Conservation (phyloP, 1,139 yeast genomes). For the Diutina catenulata region DNA sequence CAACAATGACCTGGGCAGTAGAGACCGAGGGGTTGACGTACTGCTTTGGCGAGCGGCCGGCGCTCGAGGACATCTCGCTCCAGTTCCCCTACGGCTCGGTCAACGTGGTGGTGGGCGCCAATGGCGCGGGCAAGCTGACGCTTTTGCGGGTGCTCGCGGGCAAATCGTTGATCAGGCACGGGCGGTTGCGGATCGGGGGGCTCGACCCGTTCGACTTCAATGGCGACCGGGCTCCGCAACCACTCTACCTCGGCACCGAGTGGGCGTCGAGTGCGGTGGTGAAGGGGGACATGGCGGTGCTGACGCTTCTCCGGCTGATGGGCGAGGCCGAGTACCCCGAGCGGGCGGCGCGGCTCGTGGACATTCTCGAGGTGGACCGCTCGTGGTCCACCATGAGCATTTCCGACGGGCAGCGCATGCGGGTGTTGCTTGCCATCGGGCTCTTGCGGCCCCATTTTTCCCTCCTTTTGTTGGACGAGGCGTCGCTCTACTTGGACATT, state of each 20-base stretch:
- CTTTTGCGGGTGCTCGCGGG: constrained; percentile 78
- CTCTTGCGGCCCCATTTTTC: constrained; percentile 85
- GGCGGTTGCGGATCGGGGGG: constrained; percentile 61
- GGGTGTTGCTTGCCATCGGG: constrained; percentile 94
- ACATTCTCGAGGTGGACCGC: constrained; percentile 72
- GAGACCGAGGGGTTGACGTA: constrained; percentile 59
- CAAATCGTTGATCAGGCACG: constrained; percentile 70
- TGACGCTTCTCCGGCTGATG: constrained; percentile 62
- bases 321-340: constrained; percentile 71
- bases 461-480: constrained; percentile 77
- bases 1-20: constrained; percentile 13
- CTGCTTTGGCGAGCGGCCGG: constrained; percentile 49
- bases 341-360: constrained; percentile 64
- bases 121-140: constrained; percentile 96
- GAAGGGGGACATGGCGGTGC: constrained; percentile 81
- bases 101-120: constrained; percentile 77
- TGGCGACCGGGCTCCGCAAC: no score
- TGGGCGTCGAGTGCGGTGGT: constrained; percentile 94
- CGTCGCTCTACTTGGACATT: constrained; percentile 91
- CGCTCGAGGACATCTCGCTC: constrained; percentile 53
- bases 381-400: constrained; percentile 88
- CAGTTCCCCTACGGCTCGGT: constrained; percentile 61
- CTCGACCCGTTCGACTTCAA: constrained; percentile 74
- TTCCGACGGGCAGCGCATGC: constrained; percentile 88
- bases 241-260: constrained; percentile 81